Base-by-base conservation (phyloP, 2,329 filamentous ascomycete genomes). In the Tolypocladium album region DNA sequence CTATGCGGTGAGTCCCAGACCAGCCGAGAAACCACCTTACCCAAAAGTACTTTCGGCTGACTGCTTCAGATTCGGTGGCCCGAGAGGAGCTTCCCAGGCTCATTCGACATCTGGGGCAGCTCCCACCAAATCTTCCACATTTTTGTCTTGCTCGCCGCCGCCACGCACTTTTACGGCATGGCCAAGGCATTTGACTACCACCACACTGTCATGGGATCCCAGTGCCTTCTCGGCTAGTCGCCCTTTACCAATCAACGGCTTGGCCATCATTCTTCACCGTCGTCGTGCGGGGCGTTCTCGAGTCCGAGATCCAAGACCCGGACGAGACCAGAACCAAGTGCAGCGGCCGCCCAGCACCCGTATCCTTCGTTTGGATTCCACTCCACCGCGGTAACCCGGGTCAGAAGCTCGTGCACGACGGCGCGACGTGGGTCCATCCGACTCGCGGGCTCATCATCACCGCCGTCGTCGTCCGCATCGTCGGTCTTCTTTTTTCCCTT, bases 81-180 rank as follows among this genome's bases (percentile, higher is more conserved):
- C 0, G 94, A 99, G 76, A 82, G 90, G 61, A 84, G 82, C 68
- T 82, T 78, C 53, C 94, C 93, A 0, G 90, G 91, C 1, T 78
- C 73, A 9, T 97, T 93, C 69, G 94, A 99, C 74, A 89, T 97
- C 58, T 89, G 89, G 83, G 93, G 94, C 43, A 92, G 87, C 70
- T 96, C 91, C 24, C 94, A 99, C 74, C 94, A 99, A 76, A 88
- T 99, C 64, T 99, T 99, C 73, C 94, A 99, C 76, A 78, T 96
- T 45, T 82, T 94, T 64, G 92, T 99, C 36, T 79, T 97, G 20
- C 73, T 92, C 62, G 94, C 94, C 0, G 93, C 91, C 0, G 82
- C 83, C 1, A 83, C 88, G 31, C 94, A 99, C 77, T 78, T 97
- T 61, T 86, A 86, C 58, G 92, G 90, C 56, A 81, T 97, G 75